Evolutionary conservation across 2,329 filamentous ascomycete species (phyloP).

Genomic region (Aspergillus jensenii): DNA sequence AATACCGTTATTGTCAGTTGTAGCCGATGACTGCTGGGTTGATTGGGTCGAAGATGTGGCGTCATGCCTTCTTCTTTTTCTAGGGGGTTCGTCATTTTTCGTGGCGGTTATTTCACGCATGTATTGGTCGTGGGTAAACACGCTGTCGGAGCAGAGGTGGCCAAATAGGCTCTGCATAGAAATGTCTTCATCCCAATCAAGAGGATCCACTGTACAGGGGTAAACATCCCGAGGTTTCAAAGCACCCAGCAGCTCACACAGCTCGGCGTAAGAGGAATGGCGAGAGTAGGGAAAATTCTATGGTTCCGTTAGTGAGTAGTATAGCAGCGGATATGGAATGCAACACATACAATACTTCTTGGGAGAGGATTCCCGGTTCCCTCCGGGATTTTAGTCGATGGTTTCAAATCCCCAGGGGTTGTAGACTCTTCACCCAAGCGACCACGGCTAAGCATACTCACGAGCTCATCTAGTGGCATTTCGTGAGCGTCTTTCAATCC

Average conservation of each 20-base stretch:
- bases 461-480: slow-evolving; percentile 38
- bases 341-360: slow-evolving; percentile 35
- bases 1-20: slow-evolving; percentile 7
- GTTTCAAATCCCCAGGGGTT: background rate
- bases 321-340: background rate
- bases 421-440: slow-evolving; percentile 2
- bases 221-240: slow-evolving; percentile 76
- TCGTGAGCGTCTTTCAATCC: slow-evolving; percentile 38
- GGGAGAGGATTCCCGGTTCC: slow-evolving; percentile 18
- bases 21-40: slow-evolving; percentile 20
- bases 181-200: slow-evolving; percentile 61
- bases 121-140: slow-evolving; percentile 65
- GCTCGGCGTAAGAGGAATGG: slow-evolving; percentile 81
- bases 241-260: slow-evolving; percentile 66
- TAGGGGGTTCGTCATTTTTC: slow-evolving; percentile 17
- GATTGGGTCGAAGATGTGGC: slow-evolving; percentile 18
- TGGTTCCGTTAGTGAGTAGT: slow-evolving; percentile 9
- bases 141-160: slow-evolving; percentile 58
- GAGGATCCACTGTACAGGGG: slow-evolving; percentile 72
- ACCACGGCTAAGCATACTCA: slow-evolving; percentile 30
- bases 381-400: background rate
- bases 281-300: slow-evolving; percentile 78
- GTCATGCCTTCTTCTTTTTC: slow-evolving; percentile 22
- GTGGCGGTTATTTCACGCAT: slow-evolving; percentile 50
- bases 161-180: slow-evolving; percentile 73